A percentile compares a stretch with the other conserved stretches of the same genome.
Evolutionary conservation across 768 basidiomycete genomes (phyloP).

Genomic region (Phaeotremella skinneri): DNA sequence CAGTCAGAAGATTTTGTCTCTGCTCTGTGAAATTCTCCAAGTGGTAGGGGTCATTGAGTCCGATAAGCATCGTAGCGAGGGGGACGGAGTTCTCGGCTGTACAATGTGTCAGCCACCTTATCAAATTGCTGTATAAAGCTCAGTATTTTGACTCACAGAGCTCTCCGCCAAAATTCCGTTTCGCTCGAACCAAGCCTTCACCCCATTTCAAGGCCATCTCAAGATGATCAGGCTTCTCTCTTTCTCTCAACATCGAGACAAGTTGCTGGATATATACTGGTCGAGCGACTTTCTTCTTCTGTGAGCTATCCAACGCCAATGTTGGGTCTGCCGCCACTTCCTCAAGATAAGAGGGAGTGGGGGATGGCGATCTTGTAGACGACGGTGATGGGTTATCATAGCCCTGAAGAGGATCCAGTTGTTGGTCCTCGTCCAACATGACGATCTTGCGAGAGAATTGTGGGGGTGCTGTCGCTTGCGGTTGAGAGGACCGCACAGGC

Average conservation of each 20-base stretch:
- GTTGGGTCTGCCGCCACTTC: slow-evolving; percentile 85
- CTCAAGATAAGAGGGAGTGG: slow-evolving; percentile 73
- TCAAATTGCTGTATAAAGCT: neutral
- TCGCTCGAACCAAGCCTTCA: slow-evolving; percentile 79
- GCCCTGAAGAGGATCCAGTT: slow-evolving; percentile 75
- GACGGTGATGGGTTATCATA: slow-evolving; percentile 66
- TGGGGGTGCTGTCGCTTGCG: slow-evolving; percentile 5
- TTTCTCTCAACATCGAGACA: slow-evolving; percentile 68
- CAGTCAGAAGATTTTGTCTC: slow-evolving; percentile 72
- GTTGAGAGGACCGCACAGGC: neutral
- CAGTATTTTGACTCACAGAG: slow-evolving; percentile 61
- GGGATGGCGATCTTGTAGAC: slow-evolving; percentile 70
- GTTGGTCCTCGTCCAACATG: slow-evolving; percentile 63
- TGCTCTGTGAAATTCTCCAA: slow-evolving; percentile 71
- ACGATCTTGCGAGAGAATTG: slow-evolving; percentile 31
- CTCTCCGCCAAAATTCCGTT: slow-evolving; percentile 80
- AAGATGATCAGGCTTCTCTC: slow-evolving; percentile 66
- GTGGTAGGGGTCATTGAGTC: slow-evolving; percentile 80
- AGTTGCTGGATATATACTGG: slow-evolving; percentile 91
- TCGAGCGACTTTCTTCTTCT: slow-evolving; percentile 64
- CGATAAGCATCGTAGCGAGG: slow-evolving; percentile 68
- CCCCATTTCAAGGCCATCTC: slow-evolving; percentile 78
- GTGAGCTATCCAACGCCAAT: slow-evolving; percentile 60
- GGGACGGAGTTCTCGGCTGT: slow-evolving; percentile 88
- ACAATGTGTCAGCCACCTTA: slow-evolving; percentile 10